Base-by-base conservation (phyloP, 225 moss, liverwort and hornwort species). In the Pseudisothecium myosuroides region DNA sequence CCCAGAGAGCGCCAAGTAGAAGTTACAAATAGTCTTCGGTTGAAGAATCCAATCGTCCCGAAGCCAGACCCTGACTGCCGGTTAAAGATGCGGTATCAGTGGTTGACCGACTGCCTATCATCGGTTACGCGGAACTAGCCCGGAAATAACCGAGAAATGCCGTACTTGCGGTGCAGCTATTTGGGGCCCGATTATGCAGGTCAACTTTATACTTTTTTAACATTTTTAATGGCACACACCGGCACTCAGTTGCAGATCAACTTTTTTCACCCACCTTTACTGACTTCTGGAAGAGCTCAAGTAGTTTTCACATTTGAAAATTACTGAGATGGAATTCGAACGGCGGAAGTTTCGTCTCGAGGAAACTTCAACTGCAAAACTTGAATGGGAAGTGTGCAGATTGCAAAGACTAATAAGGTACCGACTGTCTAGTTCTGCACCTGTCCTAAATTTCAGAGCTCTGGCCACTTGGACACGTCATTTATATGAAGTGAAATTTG, bases 1-100 rank as follows among this genome's bases (percentile, higher is more conserved):
- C 22, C 12, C 41, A 83, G 78, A 63, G 82, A 82, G 82, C 92
- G 92, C 90, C 92, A 90, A 90, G 73, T 59, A 50, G 56, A 68
- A 65, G 67, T 65, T 56, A 37, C 60, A 62, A 62, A 26, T 20
- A 62, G 75, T 43, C 29, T 29, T 56, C 80, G 43, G 63, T 29
- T 71, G 65, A 64, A 58, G 83, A 81, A 91, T 75, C 52, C 83
- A 49, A 80, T 66, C 60, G 43, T 87, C 62, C 62, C 11, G 12
- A 12, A 29, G 39, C 26, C 6, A 28, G 41, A 80, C 80, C 54
- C 45, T 45, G 41, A 59, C 37, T 74, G 32, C 82, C 73, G 54
- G 67, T 41, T 50, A 26, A 26, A 27, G 65, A 88, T 80, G 89
- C 54, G 61, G 65, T 22, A 45, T 66, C 34, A 2, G 8, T 52